Evolutionary conservation across 306 rosid species (phyloP).

Genomic region (Lathyrus oleraceus): DNA sequence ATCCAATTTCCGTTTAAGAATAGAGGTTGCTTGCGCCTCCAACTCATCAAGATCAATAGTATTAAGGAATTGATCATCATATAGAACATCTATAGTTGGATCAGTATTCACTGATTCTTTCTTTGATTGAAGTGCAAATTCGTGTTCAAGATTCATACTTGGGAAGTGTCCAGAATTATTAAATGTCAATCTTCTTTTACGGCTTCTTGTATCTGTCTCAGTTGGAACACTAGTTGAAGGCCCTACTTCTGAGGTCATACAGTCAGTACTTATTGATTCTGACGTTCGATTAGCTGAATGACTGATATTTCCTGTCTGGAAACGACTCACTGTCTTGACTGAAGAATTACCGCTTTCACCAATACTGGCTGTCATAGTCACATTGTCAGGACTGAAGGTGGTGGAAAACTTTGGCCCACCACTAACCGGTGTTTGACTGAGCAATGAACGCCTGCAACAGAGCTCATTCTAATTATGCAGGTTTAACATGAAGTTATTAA

Average conservation of each 20-base stretch:
- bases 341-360: slow-evolving; percentile 52
- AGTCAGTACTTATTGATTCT: slow-evolving; percentile 37
- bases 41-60: slow-evolving; percentile 74
- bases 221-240: slow-evolving; percentile 42
- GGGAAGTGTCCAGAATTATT: slow-evolving; percentile 54
- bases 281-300: slow-evolving; percentile 41
- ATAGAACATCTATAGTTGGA: slow-evolving; percentile 40
- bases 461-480: slow-evolving; percentile 34
- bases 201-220: slow-evolving; percentile 40
- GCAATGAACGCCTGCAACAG: slow-evolving; percentile 88
- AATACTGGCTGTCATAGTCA: slow-evolving; percentile 39
- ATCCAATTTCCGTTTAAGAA: slow-evolving; percentile 62
- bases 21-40: slow-evolving; percentile 77
- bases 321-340: slow-evolving; percentile 39
- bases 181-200: slow-evolving; percentile 59
- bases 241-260: slow-evolving; percentile 41
- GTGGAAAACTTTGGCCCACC: slow-evolving; percentile 41
- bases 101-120: slow-evolving; percentile 37
- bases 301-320: slow-evolving; percentile 40
- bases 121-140: slow-evolving; percentile 55
- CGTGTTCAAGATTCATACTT: slow-evolving; percentile 58
- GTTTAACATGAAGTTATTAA: slow-evolving; percentile 1
- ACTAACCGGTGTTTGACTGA: slow-evolving; percentile 72
- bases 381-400: slow-evolving; percentile 47
- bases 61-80: slow-evolving; percentile 72